Percentiles rank a stretch among this genome's conserved stretches.
Conservation (phyloP, 75 land plant species). For the Picea glauca region DNA sequence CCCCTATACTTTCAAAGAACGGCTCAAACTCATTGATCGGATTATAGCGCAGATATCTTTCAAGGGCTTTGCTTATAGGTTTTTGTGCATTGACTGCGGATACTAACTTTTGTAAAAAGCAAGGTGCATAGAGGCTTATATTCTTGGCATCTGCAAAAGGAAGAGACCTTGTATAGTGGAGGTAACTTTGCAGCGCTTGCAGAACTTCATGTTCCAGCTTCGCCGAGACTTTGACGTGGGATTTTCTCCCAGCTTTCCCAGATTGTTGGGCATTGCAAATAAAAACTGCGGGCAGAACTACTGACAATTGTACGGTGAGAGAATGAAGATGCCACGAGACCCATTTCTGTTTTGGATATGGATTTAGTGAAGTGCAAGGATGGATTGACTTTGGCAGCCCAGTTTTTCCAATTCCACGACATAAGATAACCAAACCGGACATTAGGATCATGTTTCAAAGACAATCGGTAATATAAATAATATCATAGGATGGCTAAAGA, state of each 20-base stretch:
- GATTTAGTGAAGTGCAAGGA: too few species aligned
- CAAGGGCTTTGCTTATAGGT: not conserved
- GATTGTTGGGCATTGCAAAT: not conserved
- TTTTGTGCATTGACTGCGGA: constrained; percentile 12
- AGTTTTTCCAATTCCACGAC: too few species aligned
- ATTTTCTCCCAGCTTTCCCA: not conserved
- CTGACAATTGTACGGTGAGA: not conserved
- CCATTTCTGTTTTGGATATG: not conserved
- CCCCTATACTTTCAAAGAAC: constrained; percentile 62
- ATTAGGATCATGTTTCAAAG: too few species aligned
- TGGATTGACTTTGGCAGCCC: too few species aligned
- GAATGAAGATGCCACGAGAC: not conserved
- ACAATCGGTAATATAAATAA: too few species aligned
- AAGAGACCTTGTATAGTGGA: constrained; percentile 26
- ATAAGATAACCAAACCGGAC: too few species aligned
- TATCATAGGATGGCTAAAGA: too few species aligned
- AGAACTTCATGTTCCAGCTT: constrained; percentile 14
- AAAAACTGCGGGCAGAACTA: not conserved
- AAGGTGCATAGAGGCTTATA: constrained; percentile 38
- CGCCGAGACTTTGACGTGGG: not conserved
- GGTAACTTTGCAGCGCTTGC: constrained; percentile 35
- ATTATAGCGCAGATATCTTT: constrained; percentile 29
- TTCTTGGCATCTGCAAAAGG: constrained; percentile 30
- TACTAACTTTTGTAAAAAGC: constrained; percentile 32
- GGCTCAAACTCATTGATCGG: constrained; percentile 63